phyloP scores from a whole-genome alignment of 805 yeast genomes.

The Blastobotrys terrestris region DNA sequence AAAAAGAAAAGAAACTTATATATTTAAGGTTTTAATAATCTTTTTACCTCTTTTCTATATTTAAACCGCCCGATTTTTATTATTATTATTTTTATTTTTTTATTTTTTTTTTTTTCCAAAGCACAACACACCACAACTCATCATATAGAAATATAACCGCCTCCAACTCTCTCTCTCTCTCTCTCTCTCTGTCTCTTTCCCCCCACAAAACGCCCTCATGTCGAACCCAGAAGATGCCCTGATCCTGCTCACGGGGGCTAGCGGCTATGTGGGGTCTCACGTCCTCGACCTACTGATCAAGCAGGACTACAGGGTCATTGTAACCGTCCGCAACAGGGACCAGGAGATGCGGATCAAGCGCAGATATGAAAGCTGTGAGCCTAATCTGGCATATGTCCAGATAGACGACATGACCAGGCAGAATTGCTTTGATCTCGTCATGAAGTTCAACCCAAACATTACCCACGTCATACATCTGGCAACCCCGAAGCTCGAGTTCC shows the following conservation, averaged over 20 bases:
- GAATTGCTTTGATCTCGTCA: slow-evolving; percentile 34
- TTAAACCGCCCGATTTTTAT: background rate
- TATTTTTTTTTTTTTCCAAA: background rate
- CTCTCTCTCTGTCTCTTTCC: no score
- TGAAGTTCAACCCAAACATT: slow-evolving; percentile 43
- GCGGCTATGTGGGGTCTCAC: slow-evolving; percentile 47
- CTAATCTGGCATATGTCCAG: slow-evolving; percentile 38
- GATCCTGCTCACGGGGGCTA: slow-evolving; percentile 43
- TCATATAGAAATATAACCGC: no score
- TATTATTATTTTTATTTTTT: no score
- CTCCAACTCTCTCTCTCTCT: no score
- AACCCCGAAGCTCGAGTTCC: slow-evolving; percentile 38
- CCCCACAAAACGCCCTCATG: no score
- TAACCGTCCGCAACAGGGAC: slow-evolving; percentile 38
- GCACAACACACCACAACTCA: background rate
- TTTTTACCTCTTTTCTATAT: background rate
- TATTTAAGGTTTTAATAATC: background rate
- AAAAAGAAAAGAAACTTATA: background rate
- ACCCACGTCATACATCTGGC: slow-evolving; percentile 55
- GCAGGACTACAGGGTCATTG: slow-evolving; percentile 39
- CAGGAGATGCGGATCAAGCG: slow-evolving; percentile 26
- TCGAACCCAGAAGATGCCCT: background rate
- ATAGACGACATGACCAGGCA: slow-evolving; percentile 40
- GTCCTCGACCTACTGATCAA: slow-evolving; percentile 34
- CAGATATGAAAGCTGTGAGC: slow-evolving; percentile 27